phyloP scores from a whole-genome alignment of 139 green algal species.

The Spirogloea muscicola region DNA sequence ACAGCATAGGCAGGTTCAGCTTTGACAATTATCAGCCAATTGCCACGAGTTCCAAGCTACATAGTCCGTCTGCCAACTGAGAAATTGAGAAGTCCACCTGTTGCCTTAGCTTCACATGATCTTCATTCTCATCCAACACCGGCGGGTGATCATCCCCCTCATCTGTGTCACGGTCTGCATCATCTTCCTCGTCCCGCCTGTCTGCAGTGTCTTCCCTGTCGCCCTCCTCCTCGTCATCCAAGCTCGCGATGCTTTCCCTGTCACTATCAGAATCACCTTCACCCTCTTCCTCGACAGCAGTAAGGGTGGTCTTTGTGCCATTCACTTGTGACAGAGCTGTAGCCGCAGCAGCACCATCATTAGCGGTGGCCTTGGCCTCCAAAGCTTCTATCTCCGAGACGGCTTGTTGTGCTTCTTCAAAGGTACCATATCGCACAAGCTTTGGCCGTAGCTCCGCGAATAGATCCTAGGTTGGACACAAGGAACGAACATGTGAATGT shows the following conservation, averaged over 20 bases:
- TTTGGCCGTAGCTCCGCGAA: conserved; percentile 67
- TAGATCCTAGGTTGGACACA: no score
- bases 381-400: conserved; percentile 63
- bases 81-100: no score
- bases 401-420: conserved; percentile 62
- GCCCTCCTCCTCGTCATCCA: conserved; percentile 47
- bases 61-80: no score
- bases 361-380: no score
- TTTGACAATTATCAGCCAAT: no score
- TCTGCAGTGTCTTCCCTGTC: conserved; percentile 26
- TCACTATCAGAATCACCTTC: conserved; percentile 35
- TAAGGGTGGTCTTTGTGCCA: no score
- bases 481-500: no score
- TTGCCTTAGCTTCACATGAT: conserved; percentile 32
- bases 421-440: conserved; percentile 56
- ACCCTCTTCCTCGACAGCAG: conserved; percentile 36
- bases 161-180: conserved; percentile 30
- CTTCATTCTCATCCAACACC: conserved; percentile 36
- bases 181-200: neutral
- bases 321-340: no score
- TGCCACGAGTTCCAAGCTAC: no score
- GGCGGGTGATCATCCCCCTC: conserved; percentile 36
- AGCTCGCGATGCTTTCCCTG: neutral
- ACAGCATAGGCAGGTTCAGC: no score
- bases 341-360: no score